These are phyloP conservation scores for Blastocystis sp. DNA, from an alignment of 352 stramenopile genomes.

Conservation along the genomic window DNA sequence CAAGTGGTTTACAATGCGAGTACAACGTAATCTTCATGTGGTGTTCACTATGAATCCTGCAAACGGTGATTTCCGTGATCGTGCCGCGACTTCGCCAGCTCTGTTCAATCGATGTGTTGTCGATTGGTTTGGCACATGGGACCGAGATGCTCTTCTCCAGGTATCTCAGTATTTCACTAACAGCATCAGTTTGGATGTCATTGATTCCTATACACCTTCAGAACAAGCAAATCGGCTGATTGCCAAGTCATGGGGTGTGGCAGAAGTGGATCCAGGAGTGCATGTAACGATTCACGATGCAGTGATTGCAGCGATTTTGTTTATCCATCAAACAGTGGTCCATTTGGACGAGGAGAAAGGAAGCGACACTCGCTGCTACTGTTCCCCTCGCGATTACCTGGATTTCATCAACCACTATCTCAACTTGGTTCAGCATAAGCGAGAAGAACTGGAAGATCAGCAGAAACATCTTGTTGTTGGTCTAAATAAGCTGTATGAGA, in stretches of 20 bases:
- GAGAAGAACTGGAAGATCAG: slow-evolving; percentile 82
- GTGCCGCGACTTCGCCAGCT: slow-evolving; percentile 95
- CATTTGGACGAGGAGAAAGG: slow-evolving; percentile 4
- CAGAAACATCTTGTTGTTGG: slow-evolving; percentile 95
- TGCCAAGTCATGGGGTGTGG: slow-evolving; percentile 67
- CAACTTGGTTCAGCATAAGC: slow-evolving; percentile 76
- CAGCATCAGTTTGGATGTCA: slow-evolving; percentile 84
- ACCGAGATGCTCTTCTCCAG: slow-evolving; percentile 90
- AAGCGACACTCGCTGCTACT: slow-evolving; percentile 64
- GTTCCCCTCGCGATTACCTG: slow-evolving; percentile 82
- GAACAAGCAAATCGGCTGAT: slow-evolving; percentile 66
- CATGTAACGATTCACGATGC: slow-evolving; percentile 45
- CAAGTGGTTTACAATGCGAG: slow-evolving; percentile 90
- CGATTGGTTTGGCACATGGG: slow-evolving; percentile 99
- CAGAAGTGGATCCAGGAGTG: slow-evolving; percentile 32
- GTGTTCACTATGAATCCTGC: slow-evolving; percentile 99
- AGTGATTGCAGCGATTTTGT: slow-evolving; percentile 55
- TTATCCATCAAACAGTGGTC: slow-evolving; percentile 66
- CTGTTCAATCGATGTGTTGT: slow-evolving; percentile 90
- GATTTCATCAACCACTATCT: slow-evolving; percentile 85
- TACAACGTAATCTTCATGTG: slow-evolving; percentile 98
- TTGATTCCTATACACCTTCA: slow-evolving; percentile 71
- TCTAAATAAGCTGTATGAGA: slow-evolving; percentile 92
- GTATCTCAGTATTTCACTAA: slow-evolving; percentile 94
- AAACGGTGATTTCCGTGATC: slow-evolving; percentile 86